Evolutionary conservation across 441 rosid species (phyloP).

Genomic region (Corymbia calophylla): DNA sequence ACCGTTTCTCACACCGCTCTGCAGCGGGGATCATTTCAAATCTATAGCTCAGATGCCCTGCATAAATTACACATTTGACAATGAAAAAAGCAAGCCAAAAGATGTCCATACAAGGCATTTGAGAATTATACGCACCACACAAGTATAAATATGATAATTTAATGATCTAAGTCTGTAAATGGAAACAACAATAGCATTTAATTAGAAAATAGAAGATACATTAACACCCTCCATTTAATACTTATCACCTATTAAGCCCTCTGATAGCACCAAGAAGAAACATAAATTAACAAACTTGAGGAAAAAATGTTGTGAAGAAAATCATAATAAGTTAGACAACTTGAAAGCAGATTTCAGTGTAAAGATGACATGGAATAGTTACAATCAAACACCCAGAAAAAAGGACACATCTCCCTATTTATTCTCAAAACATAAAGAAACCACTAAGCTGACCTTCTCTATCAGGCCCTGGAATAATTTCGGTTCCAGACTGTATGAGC

Average conservation of each 20-base stretch:
- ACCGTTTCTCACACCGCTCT: slow-evolving; percentile 27
- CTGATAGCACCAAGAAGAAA: not conserved
- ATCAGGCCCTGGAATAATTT: slow-evolving; percentile 52
- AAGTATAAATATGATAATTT: not conserved
- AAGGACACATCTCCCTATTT: not conserved
- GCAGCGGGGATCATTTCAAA: slow-evolving; percentile 54
- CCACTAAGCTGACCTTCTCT: slow-evolving; percentile 45
- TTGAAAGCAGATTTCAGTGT: not conserved
- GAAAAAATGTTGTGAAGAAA: not conserved
- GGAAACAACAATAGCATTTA: not conserved
- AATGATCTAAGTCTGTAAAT: not conserved
- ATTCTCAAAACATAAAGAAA: not conserved
- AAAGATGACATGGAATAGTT: not conserved
- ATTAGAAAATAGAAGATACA: not conserved
- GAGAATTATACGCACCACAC: not conserved
- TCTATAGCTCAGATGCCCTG: slow-evolving; percentile 64
- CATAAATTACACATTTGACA: not conserved
- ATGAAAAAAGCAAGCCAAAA: not conserved
- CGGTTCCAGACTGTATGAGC: slow-evolving; percentile 56
- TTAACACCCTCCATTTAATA: not conserved
- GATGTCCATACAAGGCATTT: not conserved
- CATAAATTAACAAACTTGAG: not conserved
- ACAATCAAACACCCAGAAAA: not conserved
- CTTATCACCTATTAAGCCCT: not conserved
- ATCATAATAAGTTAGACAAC: not conserved